phyloP scores from a whole-genome alignment of 1,284 basidiomycete species.

The Nidula niveotomentosa region DNA sequence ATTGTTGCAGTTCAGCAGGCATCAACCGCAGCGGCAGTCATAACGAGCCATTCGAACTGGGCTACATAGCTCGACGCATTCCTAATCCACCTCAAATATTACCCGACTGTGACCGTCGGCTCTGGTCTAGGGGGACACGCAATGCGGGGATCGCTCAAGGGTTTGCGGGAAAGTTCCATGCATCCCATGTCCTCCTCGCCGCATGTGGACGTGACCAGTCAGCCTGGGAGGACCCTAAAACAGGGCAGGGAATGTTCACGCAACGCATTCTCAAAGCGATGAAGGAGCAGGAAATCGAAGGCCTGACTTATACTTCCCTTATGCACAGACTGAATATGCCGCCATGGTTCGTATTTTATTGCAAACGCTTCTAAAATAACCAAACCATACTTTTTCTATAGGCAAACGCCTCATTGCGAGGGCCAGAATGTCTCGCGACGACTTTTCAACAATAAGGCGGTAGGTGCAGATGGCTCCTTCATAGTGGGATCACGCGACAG shows the following conservation, averaged over 20 bases:
- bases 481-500: constrained; percentile 15
- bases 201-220: constrained; percentile 28
- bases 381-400: constrained; percentile 1
- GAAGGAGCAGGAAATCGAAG: constrained; percentile 12
- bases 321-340: constrained; percentile 27
- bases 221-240: constrained; percentile 23
- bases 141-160: constrained; percentile 10
- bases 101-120: constrained; percentile 15
- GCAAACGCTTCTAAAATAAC: too few relatives aligned
- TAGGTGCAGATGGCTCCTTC: constrained; percentile 19
- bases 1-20: constrained; percentile 36
- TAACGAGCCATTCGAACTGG: neutral
- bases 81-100: constrained; percentile 20
- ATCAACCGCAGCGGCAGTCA: constrained; percentile 16
- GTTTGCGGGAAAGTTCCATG: constrained; percentile 19
- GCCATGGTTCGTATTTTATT: constrained; percentile 17
- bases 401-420: constrained; percentile 31
- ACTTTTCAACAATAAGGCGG: constrained; percentile 23
- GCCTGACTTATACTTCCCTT: constrained; percentile 28
- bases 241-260: constrained; percentile 28
- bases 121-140: constrained; percentile 10
- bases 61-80: constrained; percentile 18
- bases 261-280: constrained; percentile 21
- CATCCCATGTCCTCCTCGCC: constrained; percentile 33
- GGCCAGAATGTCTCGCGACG: constrained; percentile 23